phyloP scores from a whole-genome alignment of 495 filamentous ascomycete species.

The Trichoderma virens region DNA sequence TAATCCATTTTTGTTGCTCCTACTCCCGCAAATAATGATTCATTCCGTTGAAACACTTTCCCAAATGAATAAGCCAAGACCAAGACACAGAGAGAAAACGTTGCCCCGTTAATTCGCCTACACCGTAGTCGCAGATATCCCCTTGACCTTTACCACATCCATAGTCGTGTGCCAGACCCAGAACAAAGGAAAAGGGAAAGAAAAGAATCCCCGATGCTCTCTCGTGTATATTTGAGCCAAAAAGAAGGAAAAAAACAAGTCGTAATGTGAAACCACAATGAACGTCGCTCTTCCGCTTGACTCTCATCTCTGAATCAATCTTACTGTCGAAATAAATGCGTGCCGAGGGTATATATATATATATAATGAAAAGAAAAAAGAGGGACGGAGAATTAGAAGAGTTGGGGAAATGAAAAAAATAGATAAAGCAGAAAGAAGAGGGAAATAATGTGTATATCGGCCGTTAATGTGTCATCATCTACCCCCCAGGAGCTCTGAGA shows the following conservation, averaged over 20 bases:
- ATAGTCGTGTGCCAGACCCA: not conserved
- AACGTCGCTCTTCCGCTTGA: not conserved
- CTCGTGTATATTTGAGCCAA: not conserved
- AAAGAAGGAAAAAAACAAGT: not conserved
- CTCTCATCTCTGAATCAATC: slow-evolving; percentile 2
- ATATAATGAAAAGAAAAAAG: not conserved
- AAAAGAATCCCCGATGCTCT: not conserved
- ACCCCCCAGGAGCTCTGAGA: not conserved
- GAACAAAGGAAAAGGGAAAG: not conserved
- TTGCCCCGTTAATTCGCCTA: not conserved
- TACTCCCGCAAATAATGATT: not conserved
- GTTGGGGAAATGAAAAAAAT: not conserved
- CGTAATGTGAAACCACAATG: not conserved
- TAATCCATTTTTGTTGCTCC: not conserved
- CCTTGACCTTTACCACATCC: not conserved
- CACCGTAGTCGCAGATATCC: not conserved
- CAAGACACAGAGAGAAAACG: not conserved
- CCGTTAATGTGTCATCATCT: slow-evolving; percentile 3
- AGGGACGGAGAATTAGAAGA: not conserved
- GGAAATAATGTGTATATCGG: not conserved
- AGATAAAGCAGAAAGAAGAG: not conserved
- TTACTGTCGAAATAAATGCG: not conserved
- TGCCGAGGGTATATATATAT: not conserved
- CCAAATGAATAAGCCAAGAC: not conserved
- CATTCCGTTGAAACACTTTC: not conserved